A percentile compares a stretch with the other conserved stretches of the same genome.
Conservation (phyloP, 2,329 filamentous ascomycete genomes). For the Diaporthe caulivora region DNA sequence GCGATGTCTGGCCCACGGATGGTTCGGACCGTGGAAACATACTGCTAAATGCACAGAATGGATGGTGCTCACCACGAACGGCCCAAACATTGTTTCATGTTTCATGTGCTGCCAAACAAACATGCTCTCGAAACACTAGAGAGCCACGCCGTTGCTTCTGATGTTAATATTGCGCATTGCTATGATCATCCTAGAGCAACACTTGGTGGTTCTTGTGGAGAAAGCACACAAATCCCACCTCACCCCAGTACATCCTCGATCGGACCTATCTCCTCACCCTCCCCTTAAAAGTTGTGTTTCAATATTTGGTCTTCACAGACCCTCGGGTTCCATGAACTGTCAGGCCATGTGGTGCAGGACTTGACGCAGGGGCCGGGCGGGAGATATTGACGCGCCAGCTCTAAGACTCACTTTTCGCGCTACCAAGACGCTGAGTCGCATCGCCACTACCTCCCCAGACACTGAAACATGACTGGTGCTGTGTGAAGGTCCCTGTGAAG, state of each 20-base stretch:
- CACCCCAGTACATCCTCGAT: neutral
- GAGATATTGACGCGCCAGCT: neutral
- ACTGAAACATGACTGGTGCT: neutral
- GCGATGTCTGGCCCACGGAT: neutral
- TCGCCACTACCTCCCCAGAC: slow-evolving; percentile 2
- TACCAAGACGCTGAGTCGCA: slow-evolving; percentile 8
- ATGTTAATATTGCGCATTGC: neutral
- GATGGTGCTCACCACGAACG: neutral
- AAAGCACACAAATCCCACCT: neutral
- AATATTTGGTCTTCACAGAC: neutral
- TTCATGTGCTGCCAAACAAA: slow-evolving; percentile 17
- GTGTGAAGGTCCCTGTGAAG: neutral
- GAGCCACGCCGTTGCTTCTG: neutral
- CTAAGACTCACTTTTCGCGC: neutral
- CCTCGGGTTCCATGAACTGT: neutral
- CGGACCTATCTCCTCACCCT: neutral
- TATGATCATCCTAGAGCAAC: neutral
- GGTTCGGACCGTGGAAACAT: neutral
- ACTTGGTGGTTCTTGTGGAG: neutral
- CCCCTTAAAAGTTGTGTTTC: neutral
- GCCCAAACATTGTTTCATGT: slow-evolving; percentile 22
- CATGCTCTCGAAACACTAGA: neutral
- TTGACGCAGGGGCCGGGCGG: neutral
- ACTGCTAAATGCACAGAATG: neutral
- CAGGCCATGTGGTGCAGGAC: neutral